A percentile compares a stretch with the other conserved stretches of the same genome.
phyloP scores from a whole-genome alignment of 1,284 basidiomycete species.

The Ganoderma multipileum region DNA sequence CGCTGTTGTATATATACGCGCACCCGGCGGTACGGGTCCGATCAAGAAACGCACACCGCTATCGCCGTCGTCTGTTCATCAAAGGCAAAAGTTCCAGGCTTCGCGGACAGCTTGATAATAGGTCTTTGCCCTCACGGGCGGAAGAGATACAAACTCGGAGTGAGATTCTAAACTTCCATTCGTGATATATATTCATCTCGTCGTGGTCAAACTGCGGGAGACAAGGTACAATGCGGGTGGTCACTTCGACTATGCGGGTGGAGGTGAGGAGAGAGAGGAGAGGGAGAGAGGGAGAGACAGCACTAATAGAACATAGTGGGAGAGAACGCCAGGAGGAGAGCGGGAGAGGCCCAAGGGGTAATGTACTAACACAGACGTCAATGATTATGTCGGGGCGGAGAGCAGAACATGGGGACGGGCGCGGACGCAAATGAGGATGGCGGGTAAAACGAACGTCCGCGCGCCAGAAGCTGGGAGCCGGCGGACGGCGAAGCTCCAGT shows the following conservation, averaged over 20 bases:
- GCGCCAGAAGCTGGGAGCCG: slow-evolving; percentile 4
- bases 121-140: neutral
- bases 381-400: slow-evolving; percentile 26
- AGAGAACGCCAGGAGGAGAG: slow-evolving; percentile 18
- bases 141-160: neutral
- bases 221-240: slow-evolving; percentile 34
- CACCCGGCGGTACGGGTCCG: slow-evolving; percentile 28
- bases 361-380: slow-evolving; percentile 34
- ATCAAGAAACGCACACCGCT: slow-evolving; percentile 12
- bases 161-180: slow-evolving; percentile 18
- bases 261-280: slow-evolving; percentile 1
- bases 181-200: slow-evolving; percentile 25
- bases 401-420: slow-evolving; percentile 2
- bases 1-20: slow-evolving; percentile 34
- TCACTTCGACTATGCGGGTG: slow-evolving; percentile 7
- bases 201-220: slow-evolving; percentile 25
- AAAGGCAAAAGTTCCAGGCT: neutral
- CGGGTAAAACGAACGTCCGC: slow-evolving; percentile 26
- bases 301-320: slow-evolving; percentile 36
- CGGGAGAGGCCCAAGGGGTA: slow-evolving; percentile 22
- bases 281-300: slow-evolving; percentile 24
- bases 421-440: slow-evolving; percentile 6
- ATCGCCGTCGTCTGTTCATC: slow-evolving; percentile 1
- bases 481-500: slow-evolving; percentile 4
- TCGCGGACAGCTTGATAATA: neutral